Evolutionary conservation across 2,329 filamentous ascomycete species (phyloP), one percentile per base, ranked within the genome.

Genomic region (Aspergillus candidus): DNA sequence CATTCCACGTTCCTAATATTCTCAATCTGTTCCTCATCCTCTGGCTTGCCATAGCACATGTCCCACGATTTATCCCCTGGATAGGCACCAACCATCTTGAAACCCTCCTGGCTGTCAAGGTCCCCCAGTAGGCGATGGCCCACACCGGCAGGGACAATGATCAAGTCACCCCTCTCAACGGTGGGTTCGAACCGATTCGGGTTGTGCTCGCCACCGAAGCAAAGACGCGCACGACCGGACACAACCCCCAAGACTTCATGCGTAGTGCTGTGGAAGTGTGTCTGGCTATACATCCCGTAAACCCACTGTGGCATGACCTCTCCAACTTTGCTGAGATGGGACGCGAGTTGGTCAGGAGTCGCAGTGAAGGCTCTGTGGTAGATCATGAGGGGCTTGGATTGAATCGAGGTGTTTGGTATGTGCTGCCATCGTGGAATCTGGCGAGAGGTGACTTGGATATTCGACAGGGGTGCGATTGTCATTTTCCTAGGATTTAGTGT

Each of bases 61-160:
- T 86, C 82, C 81, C 81, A 87, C 13, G 61, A 51, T 44, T 69
- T 72, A 12, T 67, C 75, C 17, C 52, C 66, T 0, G 80, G 82
- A 69, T 87, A 86, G 38, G 73, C 75, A 1, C 83, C 83, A 0
- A 86, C 76, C 82, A 86, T 84, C 57, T 77, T 66, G 57, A 86
- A 86, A 1, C 12, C 44, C 71, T 2, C 72, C 70, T 13, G 69
- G 63, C 8, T 5, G 14, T 59, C 59, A 36, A 74, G 41, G 57
- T 85, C 79, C 48, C 81, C 71, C 11, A 84, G 53, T 46, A 86
- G 62, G 5, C 79, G 69, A 69, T 87, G 82, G 3, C 73, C 75
- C 14, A 86, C 79, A 0, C 83, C 82, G 0, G 82, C 82, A 0
- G 83, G 82, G 10, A 86, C 67, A 38, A 86, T 66, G 4, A 86